Evolutionary conservation across 192 early-diverging fungal species (phyloP).

Genomic region (Oehlia diaphana): DNA sequence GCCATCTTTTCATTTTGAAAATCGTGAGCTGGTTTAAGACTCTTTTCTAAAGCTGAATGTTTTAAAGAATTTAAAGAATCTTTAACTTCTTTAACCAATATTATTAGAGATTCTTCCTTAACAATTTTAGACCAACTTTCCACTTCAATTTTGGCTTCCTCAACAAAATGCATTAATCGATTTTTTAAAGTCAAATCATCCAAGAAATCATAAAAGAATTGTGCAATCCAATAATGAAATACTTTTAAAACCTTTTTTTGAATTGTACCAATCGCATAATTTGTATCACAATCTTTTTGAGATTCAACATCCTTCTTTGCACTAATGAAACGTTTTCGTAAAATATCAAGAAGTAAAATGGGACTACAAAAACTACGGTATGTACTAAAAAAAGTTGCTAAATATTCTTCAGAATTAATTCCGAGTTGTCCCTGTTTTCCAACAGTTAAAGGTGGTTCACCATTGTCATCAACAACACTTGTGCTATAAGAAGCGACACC

Average conservation of each 20-base stretch:
- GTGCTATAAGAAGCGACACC: constrained; percentile 49
- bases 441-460: constrained; percentile 31
- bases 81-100: neutral
- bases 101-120: neutral
- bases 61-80: neutral
- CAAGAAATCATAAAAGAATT: constrained; percentile 63
- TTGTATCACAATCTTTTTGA: neutral
- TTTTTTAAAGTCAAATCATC: constrained; percentile 58
- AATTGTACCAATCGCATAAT: constrained; percentile 39
- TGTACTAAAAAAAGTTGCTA: constrained; percentile 61
- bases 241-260: constrained; percentile 52
- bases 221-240: constrained; percentile 62
- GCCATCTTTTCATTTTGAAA: constrained; percentile 2
- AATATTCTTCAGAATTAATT: constrained; percentile 45
- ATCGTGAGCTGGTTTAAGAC: constrained; percentile 11
- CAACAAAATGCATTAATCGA: constrained; percentile 45
- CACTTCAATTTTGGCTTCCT: constrained; percentile 2
- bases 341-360: constrained; percentile 40
- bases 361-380: constrained; percentile 62
- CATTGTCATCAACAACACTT: constrained; percentile 50
- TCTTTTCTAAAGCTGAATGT: neutral
- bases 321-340: constrained; percentile 40
- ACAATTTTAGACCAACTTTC: neutral
- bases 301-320: constrained; percentile 29
- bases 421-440: constrained; percentile 33